Conservation (phyloP, 1,284 basidiomycete species). For the Sporisorium exsertum region DNA sequence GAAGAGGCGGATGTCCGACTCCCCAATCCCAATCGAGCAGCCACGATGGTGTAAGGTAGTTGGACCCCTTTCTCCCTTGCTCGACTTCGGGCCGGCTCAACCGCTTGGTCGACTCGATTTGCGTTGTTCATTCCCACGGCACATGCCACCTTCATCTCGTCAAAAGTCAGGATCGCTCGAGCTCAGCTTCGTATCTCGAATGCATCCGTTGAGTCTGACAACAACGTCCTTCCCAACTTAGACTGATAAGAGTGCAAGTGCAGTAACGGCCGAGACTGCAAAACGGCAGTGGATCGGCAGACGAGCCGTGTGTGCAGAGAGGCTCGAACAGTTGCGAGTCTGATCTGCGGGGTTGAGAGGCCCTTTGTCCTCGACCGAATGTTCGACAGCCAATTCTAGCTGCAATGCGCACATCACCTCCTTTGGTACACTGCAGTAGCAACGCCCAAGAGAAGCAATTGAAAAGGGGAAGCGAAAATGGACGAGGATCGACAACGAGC, state of each 20-base stretch:
- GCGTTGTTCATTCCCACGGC: neutral
- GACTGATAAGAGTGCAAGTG: neutral
- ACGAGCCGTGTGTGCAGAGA: too few species aligned
- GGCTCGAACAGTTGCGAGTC: neutral
- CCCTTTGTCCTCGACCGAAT: neutral
- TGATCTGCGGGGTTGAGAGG: neutral
- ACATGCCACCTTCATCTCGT: neutral
- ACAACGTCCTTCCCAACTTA: neutral
- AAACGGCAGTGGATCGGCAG: neutral
- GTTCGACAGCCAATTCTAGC: neutral
- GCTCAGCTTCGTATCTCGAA: too few species aligned
- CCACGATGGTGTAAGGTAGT: too few species aligned
- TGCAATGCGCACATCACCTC: neutral
- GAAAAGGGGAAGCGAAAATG: neutral
- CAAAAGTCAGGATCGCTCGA: too few species aligned
- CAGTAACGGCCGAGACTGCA: neutral
- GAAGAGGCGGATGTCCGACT: neutral
- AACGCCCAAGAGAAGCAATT: neutral
- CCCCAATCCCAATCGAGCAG: neutral
- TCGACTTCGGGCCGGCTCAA: neutral
- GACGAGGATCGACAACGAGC: conserved; percentile 22
- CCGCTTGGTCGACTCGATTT: neutral
- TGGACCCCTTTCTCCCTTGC: too few species aligned
- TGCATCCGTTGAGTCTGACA: too few species aligned
- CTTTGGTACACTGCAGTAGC: neutral